Percentiles rank a stretch among this genome's conserved stretches.
Evolutionary conservation across 768 basidiomycete genomes (phyloP).

Genomic region (Panellus pusillus): DNA sequence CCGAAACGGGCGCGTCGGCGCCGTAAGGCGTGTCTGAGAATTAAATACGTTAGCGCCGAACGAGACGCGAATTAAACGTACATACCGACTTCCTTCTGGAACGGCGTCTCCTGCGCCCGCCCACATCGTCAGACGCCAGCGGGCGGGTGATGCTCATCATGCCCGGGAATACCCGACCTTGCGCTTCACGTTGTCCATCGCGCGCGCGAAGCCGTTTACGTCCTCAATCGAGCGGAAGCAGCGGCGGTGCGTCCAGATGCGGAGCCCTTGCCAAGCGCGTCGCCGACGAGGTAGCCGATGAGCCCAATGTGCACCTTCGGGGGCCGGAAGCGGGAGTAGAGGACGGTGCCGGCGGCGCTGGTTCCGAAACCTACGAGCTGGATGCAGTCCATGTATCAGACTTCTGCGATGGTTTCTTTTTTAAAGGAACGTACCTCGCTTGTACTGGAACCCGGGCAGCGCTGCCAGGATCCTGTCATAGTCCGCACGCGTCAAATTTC

Average conservation of each 20-base stretch:
- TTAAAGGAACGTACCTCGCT: conserved; percentile 4
- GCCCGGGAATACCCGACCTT: conserved; percentile 14
- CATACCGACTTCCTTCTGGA: conserved; percentile 11
- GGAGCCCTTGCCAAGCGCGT: background rate
- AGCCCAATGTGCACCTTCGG: background rate
- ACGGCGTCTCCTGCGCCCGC: background rate
- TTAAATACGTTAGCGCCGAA: background rate
- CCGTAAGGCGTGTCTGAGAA: conserved; percentile 13
- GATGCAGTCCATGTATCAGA: background rate
- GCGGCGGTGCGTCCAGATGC: background rate
- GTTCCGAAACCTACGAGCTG: background rate
- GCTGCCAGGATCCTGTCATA: conserved; percentile 8
- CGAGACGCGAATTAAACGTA: background rate
- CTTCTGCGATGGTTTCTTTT: too few species aligned
- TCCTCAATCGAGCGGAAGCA: conserved; percentile 9
- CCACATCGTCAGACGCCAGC: background rate
- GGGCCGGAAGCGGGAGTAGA: background rate
- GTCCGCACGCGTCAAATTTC: conserved; percentile 10
- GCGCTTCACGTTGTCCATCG: conserved; percentile 17
- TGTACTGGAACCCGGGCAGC: background rate
- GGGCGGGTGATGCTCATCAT: background rate
- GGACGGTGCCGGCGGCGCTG: background rate
- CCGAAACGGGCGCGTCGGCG: background rate
- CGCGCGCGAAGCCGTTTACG: conserved; percentile 15
- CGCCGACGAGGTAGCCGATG: background rate